Conservation (phyloP, 148 eudicot genomes). For the Rhododendron griersonianum region DNA sequence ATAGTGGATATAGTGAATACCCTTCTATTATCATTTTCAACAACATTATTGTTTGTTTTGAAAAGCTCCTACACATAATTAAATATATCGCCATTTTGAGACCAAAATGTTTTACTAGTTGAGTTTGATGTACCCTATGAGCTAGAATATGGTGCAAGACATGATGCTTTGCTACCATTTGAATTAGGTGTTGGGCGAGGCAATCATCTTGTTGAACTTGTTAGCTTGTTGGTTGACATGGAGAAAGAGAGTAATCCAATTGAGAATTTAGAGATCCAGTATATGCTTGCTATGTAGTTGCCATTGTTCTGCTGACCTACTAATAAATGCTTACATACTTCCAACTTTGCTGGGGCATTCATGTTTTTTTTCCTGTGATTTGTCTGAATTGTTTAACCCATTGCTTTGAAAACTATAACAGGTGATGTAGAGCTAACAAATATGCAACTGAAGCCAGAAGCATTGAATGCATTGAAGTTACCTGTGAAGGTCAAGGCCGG, state of each 20-base stretch:
- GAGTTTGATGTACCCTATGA: neutral
- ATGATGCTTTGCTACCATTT: neutral
- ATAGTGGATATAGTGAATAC: neutral
- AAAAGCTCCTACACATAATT: neutral
- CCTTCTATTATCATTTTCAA: neutral
- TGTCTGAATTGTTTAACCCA: neutral
- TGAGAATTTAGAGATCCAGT: neutral
- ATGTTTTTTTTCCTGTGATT: neutral
- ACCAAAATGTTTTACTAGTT: neutral
- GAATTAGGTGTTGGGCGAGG: neutral
- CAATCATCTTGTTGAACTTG: neutral
- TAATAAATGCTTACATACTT: neutral
- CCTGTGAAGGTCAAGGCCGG: constrained; percentile 98
- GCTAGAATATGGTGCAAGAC: neutral
- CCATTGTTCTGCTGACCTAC: neutral
- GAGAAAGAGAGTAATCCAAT: neutral
- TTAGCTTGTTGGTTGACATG: neutral
- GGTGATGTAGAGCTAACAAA: constrained; percentile 92
- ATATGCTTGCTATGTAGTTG: neutral
- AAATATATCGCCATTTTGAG: neutral
- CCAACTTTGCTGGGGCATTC: neutral
- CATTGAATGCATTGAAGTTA: constrained; percentile 87
- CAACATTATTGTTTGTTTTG: neutral
- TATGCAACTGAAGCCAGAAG: constrained; percentile 97
- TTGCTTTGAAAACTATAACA: constrained; percentile 24